Evolutionary conservation across 345 rosid species (phyloP).

Genomic region (Microthlaspi erraticum): DNA sequence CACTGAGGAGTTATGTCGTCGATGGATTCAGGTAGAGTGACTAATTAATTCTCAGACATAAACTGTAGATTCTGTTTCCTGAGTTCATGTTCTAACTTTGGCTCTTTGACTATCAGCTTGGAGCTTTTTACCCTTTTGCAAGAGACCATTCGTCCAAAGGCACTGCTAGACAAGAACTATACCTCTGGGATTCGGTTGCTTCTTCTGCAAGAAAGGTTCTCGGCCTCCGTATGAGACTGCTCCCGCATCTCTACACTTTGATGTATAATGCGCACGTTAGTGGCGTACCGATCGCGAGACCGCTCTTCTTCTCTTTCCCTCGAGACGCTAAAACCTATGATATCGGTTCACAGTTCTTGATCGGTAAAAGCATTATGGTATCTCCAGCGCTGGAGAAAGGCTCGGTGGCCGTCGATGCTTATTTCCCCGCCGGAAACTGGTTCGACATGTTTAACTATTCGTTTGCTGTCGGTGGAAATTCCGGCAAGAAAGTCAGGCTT

Average conservation of each 20-base stretch:
- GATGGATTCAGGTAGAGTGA: constrained; percentile 76
- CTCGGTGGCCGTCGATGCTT: constrained; percentile 51
- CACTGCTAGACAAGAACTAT: constrained; percentile 64
- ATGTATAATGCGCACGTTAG: constrained; percentile 64
- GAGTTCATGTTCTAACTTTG: constrained; percentile 31
- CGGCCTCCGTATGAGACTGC: constrained; percentile 66
- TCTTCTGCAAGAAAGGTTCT: constrained; percentile 68
- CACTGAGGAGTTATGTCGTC: constrained; percentile 68
- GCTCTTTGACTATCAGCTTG: constrained; percentile 52
- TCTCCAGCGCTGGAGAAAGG: constrained; percentile 59
- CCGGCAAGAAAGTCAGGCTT: constrained; percentile 53
- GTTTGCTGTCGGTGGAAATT: constrained; percentile 38
- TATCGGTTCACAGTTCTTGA: constrained; percentile 58
- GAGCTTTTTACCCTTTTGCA: constrained; percentile 83
- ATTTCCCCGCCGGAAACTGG: constrained; percentile 77
- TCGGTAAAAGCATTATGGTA: constrained; percentile 66
- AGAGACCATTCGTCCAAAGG: constrained; percentile 62
- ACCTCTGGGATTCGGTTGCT: constrained; percentile 79
- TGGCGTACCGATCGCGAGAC: constrained; percentile 76
- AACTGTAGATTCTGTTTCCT: background rate
- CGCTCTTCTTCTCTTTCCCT: constrained; percentile 77
- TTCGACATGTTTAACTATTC: constrained; percentile 69
- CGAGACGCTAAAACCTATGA: constrained; percentile 57
- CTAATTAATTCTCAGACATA: constrained; percentile 12
- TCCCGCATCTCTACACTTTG: constrained; percentile 72